A percentile compares a stretch with the other conserved stretches of the same genome.
These are phyloP conservation scores for Ascochyta lentis DNA, from an alignment of 2,329 filamentous ascomycete species.

Conservation along the genomic window DNA sequence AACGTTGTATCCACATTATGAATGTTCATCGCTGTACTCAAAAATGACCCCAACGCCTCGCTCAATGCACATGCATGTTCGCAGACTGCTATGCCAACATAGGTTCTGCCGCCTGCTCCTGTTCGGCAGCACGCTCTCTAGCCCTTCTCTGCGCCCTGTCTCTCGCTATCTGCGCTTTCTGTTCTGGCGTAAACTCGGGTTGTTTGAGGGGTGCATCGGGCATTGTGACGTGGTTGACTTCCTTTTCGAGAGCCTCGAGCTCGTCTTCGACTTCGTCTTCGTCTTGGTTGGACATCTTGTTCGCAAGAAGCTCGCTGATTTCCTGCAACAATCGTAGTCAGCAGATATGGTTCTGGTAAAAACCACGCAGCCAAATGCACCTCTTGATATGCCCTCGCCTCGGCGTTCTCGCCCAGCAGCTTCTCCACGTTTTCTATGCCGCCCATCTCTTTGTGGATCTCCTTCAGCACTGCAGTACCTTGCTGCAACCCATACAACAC, in stretches of 20 bases:
- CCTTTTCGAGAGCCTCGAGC: constrained; percentile 77
- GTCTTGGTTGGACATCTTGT: constrained; percentile 89
- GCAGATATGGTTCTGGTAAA: not conserved
- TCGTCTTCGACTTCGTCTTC: constrained; percentile 99
- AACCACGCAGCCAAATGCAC: constrained; percentile 53
- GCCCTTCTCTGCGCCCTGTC: constrained; percentile 44
- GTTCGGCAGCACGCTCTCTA: constrained; percentile 40
- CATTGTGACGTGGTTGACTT: constrained; percentile 57
- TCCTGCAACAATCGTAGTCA: constrained; percentile 64
- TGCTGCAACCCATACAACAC: constrained; percentile 91
- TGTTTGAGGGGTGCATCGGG: constrained; percentile 50
- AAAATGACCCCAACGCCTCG: constrained; percentile 40
- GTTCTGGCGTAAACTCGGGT: constrained; percentile 38
- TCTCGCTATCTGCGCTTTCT: constrained; percentile 39
- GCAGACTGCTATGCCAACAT: constrained; percentile 38
- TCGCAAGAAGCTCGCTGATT: constrained; percentile 87
- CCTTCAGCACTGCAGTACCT: constrained; percentile 85
- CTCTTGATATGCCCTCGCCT: constrained; percentile 89
- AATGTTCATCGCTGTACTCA: not conserved
- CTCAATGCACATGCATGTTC: constrained; percentile 37
- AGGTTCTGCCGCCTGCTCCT: constrained; percentile 39
- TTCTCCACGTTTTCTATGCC: constrained; percentile 93
- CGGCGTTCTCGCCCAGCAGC: constrained; percentile 89
- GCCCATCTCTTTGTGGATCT: constrained; percentile 96
- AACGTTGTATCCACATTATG: not conserved